Percentiles rank a stretch among this genome's conserved stretches.
Evolutionary conservation across 768 basidiomycete genomes (phyloP).

Genomic region (Agaricus bisporus): DNA sequence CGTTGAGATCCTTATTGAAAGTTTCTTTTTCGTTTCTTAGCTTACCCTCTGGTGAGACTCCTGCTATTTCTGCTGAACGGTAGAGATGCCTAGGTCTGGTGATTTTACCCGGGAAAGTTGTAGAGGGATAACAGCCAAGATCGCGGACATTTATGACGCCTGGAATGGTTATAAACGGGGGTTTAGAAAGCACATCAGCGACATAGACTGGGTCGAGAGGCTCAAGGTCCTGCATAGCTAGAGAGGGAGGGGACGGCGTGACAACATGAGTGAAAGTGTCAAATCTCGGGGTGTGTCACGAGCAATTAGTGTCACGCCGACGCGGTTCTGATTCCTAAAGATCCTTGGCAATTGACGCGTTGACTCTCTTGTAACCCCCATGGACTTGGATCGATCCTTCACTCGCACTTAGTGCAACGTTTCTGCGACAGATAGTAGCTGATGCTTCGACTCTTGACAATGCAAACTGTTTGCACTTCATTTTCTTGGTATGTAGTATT

Average conservation of each 20-base stretch:
- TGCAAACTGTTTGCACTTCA: too few relatives aligned
- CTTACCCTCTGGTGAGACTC: slow-evolving; percentile 66
- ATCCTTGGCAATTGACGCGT: too few relatives aligned
- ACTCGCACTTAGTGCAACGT: too few relatives aligned
- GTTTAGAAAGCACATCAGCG: slow-evolving; percentile 53
- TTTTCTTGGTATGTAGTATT: too few relatives aligned
- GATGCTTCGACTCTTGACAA: too few relatives aligned
- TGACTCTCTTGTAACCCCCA: too few relatives aligned
- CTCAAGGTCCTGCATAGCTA: slow-evolving; percentile 44
- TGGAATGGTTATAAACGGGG: slow-evolving; percentile 64
- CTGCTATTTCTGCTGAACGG: slow-evolving; percentile 69
- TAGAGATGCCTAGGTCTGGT: slow-evolving; percentile 55
- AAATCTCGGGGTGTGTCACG: slow-evolving; percentile 4
- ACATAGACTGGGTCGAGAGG: slow-evolving; percentile 66
- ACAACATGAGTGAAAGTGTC: neutral
- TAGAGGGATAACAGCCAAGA: slow-evolving; percentile 56
- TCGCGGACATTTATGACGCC: slow-evolving; percentile 76
- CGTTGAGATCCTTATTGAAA: neutral
- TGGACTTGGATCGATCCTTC: too few relatives aligned
- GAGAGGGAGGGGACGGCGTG: neutral
- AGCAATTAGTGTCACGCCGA: slow-evolving; percentile 17
- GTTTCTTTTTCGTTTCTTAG: neutral
- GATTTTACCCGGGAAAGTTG: slow-evolving; percentile 36
- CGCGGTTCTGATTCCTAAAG: slow-evolving; percentile 32
- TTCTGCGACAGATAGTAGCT: too few relatives aligned